Percentiles rank a stretch among this genome's conserved stretches.
These are phyloP conservation scores for Podospora anserina DNA, from an alignment of 495 filamentous ascomycete species.

Conservation along the genomic window DNA sequence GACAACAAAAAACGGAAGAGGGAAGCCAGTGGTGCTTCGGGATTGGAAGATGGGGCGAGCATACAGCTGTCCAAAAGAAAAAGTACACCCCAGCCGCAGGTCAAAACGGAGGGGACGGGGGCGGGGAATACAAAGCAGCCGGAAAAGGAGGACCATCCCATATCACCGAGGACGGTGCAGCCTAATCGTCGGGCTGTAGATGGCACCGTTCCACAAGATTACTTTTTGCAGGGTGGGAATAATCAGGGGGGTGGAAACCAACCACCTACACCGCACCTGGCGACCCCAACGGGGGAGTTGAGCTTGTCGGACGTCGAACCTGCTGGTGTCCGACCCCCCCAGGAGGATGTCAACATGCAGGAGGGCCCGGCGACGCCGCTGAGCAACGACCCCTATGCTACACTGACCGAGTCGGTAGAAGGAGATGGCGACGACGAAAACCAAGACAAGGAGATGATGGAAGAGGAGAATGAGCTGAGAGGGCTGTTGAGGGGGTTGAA, in stretches of 20 bases:
- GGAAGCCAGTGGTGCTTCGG: not conserved
- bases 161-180: constrained; percentile 38
- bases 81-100: constrained; percentile 10
- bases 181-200: constrained; percentile 20
- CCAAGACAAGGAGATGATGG: not conserved
- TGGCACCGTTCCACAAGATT: not conserved
- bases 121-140: not conserved
- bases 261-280: constrained; percentile 32
- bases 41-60: constrained; percentile 10
- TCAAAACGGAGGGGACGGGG: not conserved
- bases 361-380: not conserved
- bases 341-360: not conserved
- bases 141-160: constrained; percentile 17
- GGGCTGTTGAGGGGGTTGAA: constrained; percentile 47
- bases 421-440: no score
- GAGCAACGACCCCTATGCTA: not conserved
- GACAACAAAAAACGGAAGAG: constrained; percentile 45
- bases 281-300: constrained; percentile 39
- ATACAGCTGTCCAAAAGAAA: constrained; percentile 14
- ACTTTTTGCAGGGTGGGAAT: not conserved
- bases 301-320: constrained; percentile 33
- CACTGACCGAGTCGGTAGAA: not conserved
- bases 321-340: not conserved
- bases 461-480: not conserved
- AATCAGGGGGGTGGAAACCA: not conserved